phyloP scores from a whole-genome alignment of 768 basidiomycete species.

The Mycena latifolia region DNA sequence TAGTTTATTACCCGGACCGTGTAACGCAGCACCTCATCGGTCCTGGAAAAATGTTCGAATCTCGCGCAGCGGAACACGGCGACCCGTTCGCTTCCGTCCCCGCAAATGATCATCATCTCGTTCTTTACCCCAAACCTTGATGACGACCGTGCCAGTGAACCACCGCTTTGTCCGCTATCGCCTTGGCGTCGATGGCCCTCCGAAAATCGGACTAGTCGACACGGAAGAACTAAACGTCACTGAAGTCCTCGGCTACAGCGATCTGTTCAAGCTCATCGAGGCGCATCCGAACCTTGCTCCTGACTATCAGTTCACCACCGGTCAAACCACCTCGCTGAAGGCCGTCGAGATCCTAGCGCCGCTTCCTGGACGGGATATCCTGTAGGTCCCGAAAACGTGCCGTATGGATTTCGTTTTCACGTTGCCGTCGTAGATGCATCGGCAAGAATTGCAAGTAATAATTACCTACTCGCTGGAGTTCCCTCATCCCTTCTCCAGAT shows the following conservation, averaged over 20 bases:
- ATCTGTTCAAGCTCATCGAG: slow-evolving; percentile 37
- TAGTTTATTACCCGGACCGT: no score
- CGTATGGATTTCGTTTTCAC: neutral
- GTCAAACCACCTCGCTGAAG: slow-evolving; percentile 13
- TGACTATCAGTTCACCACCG: slow-evolving; percentile 28
- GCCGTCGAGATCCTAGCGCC: slow-evolving; percentile 31
- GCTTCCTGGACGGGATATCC: slow-evolving; percentile 34
- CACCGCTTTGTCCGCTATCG: slow-evolving; percentile 36
- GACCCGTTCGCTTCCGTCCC: slow-evolving; percentile 16
- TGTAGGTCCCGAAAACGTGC: slow-evolving; percentile 12
- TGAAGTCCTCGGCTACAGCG: slow-evolving; percentile 28
- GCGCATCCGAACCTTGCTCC: slow-evolving; percentile 31
- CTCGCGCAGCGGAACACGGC: slow-evolving; percentile 2
- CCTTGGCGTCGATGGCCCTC: neutral
- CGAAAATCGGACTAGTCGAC: slow-evolving; percentile 35
- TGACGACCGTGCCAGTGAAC: slow-evolving; percentile 25
- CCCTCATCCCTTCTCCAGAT: neutral
- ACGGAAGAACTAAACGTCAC: slow-evolving; percentile 25
- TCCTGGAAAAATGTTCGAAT: no score
- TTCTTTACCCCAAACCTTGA: slow-evolving; percentile 15
- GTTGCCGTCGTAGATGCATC: slow-evolving; percentile 13
- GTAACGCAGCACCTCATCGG: no score
- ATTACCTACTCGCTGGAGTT: no score
- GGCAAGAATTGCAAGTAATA: slow-evolving; percentile 28
- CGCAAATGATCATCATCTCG: neutral